These are phyloP conservation scores for Salix koriyanagi DNA, from an alignment of 345 rosid genomes.

Conservation along the genomic window DNA sequence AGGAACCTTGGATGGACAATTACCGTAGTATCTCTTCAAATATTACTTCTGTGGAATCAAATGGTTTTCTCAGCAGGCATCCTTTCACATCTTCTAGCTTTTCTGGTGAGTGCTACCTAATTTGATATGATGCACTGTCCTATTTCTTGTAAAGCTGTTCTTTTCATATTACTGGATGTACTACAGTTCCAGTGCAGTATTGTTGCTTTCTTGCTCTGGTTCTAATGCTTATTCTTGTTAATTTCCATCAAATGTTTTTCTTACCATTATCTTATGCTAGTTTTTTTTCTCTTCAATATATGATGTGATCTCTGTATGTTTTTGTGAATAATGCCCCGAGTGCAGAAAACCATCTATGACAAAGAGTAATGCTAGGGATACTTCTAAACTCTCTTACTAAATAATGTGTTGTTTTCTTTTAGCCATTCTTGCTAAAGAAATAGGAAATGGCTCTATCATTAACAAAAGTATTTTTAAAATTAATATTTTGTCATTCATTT, in stretches of 20 bases:
- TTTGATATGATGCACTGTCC: background rate
- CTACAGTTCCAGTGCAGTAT: background rate
- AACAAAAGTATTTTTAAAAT: background rate
- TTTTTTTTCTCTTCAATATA: background rate
- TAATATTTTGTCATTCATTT: background rate
- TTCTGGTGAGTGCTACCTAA: conserved; percentile 15
- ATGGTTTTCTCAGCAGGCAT: conserved; percentile 6
- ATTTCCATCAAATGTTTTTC: background rate
- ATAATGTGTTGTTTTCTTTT: background rate
- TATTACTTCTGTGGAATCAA: conserved; percentile 1
- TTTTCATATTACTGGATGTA: background rate
- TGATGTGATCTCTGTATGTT: background rate
- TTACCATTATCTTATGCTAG: background rate
- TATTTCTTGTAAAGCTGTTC: background rate
- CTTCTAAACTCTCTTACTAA: background rate
- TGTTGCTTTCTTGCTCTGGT: background rate
- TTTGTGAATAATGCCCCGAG: background rate
- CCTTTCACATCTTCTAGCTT: conserved; percentile 2
- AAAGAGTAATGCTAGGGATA: background rate
- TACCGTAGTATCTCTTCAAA: conserved; percentile 13
- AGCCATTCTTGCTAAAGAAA: background rate
- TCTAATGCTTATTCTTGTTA: background rate
- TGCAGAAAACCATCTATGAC: background rate
- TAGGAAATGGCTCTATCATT: background rate
- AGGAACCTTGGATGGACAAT: conserved; percentile 4